Evolutionary conservation across 169 alveolate species (phyloP), one percentile per base, ranked within the genome.

Genomic region (Plasmodium berghei): DNA sequence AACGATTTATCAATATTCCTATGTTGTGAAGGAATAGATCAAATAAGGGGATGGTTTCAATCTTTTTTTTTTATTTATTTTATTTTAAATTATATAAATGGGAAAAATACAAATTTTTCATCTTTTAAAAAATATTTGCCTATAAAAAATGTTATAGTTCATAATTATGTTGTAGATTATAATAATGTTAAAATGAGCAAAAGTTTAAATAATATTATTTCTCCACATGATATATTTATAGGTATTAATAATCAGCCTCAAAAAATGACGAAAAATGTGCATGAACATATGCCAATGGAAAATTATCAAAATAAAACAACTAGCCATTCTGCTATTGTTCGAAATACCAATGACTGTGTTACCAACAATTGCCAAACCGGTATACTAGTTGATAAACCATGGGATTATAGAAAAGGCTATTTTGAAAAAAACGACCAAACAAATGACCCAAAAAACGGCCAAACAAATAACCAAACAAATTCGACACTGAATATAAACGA

Each of bases 181-280:
- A 95, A 97, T 90, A 99, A 99, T 59, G 93, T 96, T 56, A 98
- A 98, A 87, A 96, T 98, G 99, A 94, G 98, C 59, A 98, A 98
- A 92, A 94, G 98, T 28, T 88, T 94, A 85, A 98, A 98, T 69
- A 98, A 97, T 90, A 99, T 97, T 16, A 94, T 98, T 22, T 97
- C 97, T 72, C 98, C 98, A 22, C 89, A 95, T 18, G 98, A 95
- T 75, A 45, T 93, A 4, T 96, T 96, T 73, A 95, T 92, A 34
- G 97, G 98, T 5, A 94, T 64, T 12, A 90, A 28, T 40, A 67
- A 48, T n/a, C 0, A 10, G 9, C 9, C 54, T 0, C 2, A 28
- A 16, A 64, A 64, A 0, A 0, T 40, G 28, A 3, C 14, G 18
- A 28, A n/a, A 54, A 2, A 72, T 9, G 10, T 14, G 4, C 0